Percentiles rank a stretch among this genome's conserved stretches.
These are phyloP conservation scores for Avena atlantica DNA, from an alignment of 176 grass and related monocot species.

Conservation along the genomic window DNA sequence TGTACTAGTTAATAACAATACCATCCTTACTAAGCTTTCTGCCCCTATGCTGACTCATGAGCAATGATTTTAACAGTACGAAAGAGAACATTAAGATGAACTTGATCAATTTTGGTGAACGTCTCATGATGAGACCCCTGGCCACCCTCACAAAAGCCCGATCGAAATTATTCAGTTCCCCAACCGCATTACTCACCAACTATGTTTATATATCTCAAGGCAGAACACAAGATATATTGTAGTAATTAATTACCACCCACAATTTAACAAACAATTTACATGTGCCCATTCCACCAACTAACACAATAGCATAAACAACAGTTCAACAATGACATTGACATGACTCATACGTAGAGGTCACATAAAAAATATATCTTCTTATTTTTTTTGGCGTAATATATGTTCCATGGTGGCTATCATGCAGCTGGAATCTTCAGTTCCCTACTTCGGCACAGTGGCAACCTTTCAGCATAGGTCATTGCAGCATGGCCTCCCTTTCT, in stretches of 20 bases:
- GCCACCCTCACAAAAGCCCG: background rate
- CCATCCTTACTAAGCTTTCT: no score
- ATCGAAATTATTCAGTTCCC: conserved; percentile 14
- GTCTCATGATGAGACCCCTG: background rate
- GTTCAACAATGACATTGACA: conserved; percentile 22
- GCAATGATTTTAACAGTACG: conserved; percentile 44
- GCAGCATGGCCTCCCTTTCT: conserved; percentile 50
- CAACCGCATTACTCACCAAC: conserved; percentile 28
- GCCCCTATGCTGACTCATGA: background rate
- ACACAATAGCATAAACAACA: conserved; percentile 10
- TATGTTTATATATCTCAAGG: background rate
- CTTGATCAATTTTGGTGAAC: background rate
- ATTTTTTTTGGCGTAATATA: conserved; percentile 37
- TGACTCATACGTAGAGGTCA: conserved; percentile 10
- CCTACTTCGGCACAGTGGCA: conserved; percentile 27
- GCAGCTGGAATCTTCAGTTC: conserved; percentile 64
- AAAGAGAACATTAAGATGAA: conserved; percentile 36
- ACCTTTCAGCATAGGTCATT: conserved; percentile 42
- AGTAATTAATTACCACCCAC: conserved; percentile 12
- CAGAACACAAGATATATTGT: background rate
- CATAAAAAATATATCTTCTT: conserved; percentile 40
- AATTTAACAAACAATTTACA: conserved; percentile 35
- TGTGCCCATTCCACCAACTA: conserved; percentile 11
- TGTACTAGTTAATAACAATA: background rate
- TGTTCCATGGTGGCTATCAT: conserved; percentile 31